These are phyloP conservation scores for Silene vulgaris DNA, from an alignment of 179 eudicot species.

Conservation along the genomic window DNA sequence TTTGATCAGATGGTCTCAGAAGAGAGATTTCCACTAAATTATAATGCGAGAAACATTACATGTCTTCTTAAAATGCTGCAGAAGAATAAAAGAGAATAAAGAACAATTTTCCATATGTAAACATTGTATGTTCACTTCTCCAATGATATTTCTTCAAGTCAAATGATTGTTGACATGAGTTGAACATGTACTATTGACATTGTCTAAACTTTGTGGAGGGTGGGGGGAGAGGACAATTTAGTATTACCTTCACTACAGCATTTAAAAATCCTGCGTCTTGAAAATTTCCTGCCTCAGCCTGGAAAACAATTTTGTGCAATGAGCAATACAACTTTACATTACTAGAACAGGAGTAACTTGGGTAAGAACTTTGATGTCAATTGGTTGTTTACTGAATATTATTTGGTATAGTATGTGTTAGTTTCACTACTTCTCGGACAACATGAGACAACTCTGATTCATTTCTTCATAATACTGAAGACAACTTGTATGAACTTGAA, in stretches of 20 bases:
- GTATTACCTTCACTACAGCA: conserved; percentile 92
- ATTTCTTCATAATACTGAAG: background rate
- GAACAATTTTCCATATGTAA: background rate
- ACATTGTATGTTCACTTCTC: background rate
- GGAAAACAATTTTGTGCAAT: conserved; percentile 25
- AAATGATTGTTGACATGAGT: background rate
- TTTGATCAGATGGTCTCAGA: background rate
- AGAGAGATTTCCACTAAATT: background rate
- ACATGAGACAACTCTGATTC: background rate
- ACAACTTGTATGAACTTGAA: background rate
- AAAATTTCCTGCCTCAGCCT: conserved; percentile 69
- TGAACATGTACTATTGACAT: conserved; percentile 12
- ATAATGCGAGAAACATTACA: background rate
- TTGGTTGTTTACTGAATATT: background rate
- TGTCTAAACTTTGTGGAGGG: background rate
- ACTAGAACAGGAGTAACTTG: background rate
- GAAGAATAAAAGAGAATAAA: background rate
- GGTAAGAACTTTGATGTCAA: background rate
- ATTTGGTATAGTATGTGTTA: background rate
- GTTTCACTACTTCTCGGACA: background rate
- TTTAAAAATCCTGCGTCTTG: conserved; percentile 66
- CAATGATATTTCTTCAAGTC: background rate
- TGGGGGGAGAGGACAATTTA: background rate
- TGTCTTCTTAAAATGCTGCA: conserved; percentile 16
- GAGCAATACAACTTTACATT: background rate